Base-by-base conservation (phyloP, 768 basidiomycete genomes). In the Solioccasus polychromus region DNA sequence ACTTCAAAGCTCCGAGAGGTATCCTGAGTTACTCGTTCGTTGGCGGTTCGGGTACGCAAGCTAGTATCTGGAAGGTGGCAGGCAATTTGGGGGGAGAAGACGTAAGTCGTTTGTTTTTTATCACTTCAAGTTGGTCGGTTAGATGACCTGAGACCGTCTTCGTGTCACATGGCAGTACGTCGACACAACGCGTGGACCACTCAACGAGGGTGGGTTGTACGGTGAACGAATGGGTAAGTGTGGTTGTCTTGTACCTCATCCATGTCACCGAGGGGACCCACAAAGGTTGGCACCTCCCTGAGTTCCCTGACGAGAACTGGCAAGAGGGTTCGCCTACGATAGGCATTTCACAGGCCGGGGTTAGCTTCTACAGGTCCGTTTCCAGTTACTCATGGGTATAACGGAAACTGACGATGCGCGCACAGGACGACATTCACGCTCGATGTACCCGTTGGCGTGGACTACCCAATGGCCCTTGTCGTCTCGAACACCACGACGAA, bases 151-250 rank as follows among this genome's bases (percentile, higher is more conserved):
- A 47, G 25, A 22, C 19, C 8, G 19, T 34, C n/a, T 10, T 35
- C 22, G 23, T 18, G 26, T 26, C 29, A 5, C 35, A 30, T 2
- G 39, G n/a, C 22, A 77, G 73, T 77, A 74, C 51, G 59, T 62
- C 24, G 80, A 83, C 55, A 68, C 46, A 18, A 63, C 67, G 19
- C 72, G 82, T 15, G 80, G 80, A 5, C 69, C 77, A n/a, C 61
- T 78, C 45, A 82, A 83, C 49, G 79, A 80, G 57, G 81, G 81
- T 8, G 80, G 80, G 2, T 55, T 80, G 2, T 79, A 72, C 45
- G 78, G 67, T 12, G 80, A 82, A 59, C 71, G 80, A 15, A 71
- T 74, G 68, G 77, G 55, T 45, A 35, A 42, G 35, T 24, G 22
- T 22, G 44, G 15, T 5, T 3, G 0, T 12, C 37, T 29, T 20